Evolutionary conservation across 116 monocot species (phyloP), one percentile per base, ranked within the genome.

Genomic region (Zostera marina): DNA sequence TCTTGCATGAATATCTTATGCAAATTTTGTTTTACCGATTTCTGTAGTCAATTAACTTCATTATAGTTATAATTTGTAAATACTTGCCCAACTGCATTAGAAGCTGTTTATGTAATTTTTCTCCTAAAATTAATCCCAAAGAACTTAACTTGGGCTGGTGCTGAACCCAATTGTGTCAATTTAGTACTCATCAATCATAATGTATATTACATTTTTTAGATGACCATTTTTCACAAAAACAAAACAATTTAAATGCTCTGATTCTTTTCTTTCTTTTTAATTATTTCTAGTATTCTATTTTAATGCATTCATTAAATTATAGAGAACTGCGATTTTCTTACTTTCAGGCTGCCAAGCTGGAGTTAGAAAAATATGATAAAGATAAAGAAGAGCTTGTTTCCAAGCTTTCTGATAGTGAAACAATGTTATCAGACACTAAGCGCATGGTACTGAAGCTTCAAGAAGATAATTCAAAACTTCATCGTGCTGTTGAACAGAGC

Each of bases 401-500:
- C 40, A 82, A 74, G 60, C 74, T 90, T 64, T 66, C 47, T 59
- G 78, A 83, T 54, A 68, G 70, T 54, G 98, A 98, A 72, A 81
- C 68, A 43, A 66, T 75, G 66, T 60, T 83, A 48, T 63, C 74
- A 58, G 98, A 98, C 16, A 61, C 69, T 12, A 98, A 78, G 57
- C 54, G 22, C 47, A 74, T 78, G 22, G 79, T 90, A 17, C 77
- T 77, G 64, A 98, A 83, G 62, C 76, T 98, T 54, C 82, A 90
- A 70, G 83, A 90, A 44, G 98, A 98, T 47, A 98, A 98, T 78
- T 72, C 83, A 58, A 89, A 77, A 63, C 67, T 98, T 21, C 89
- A 85, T 2, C 78, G 79, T 63, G 86, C 86, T 25, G 62, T 98
- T 39, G 89, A 86, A 52, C 77, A 82, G 73, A 90, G 90, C 65